phyloP scores from a whole-genome alignment of 371 early-diverging fungal species.

The Dinochytrium kinnereticum region DNA sequence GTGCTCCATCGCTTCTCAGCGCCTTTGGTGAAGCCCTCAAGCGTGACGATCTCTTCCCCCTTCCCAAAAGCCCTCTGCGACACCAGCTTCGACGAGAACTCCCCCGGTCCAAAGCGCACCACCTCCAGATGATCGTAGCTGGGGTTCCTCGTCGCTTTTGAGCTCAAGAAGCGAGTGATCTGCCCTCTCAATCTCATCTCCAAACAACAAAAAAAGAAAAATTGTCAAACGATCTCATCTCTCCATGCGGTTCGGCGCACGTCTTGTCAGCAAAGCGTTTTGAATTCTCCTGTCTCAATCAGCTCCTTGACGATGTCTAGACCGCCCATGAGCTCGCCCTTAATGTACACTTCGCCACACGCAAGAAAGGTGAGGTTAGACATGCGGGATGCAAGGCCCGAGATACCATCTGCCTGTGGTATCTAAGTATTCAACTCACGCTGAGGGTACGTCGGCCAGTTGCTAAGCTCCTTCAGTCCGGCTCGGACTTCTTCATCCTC shows the following conservation, averaged over 20 bases:
- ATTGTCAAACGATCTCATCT: too few relatives aligned
- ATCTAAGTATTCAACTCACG: too few relatives aligned
- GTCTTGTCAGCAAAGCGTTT: background rate
- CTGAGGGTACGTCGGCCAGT: constrained; percentile 89
- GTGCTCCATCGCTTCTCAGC: constrained; percentile 26
- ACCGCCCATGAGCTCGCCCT: constrained; percentile 94
- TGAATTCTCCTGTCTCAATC: constrained; percentile 58
- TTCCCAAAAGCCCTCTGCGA: constrained; percentile 55
- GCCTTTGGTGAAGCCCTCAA: constrained; percentile 11
- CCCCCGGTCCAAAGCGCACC: constrained; percentile 22
- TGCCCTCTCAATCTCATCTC: too few relatives aligned
- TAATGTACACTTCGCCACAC: constrained; percentile 86
- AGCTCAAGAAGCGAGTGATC: too few relatives aligned
- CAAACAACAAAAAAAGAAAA: too few relatives aligned
- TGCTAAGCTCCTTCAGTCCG: constrained; percentile 57
- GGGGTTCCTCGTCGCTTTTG: background rate
- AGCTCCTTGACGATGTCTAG: constrained; percentile 91
- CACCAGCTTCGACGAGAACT: constrained; percentile 62
- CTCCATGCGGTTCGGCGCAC: too few relatives aligned
- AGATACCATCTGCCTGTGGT: too few relatives aligned
- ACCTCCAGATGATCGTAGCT: constrained; percentile 25
- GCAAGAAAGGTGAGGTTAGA: too few relatives aligned
- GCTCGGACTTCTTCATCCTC: constrained; percentile 88
- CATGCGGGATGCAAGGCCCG: too few relatives aligned
- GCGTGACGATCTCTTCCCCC: constrained; percentile 63